Evolutionary conservation across 1,284 basidiomycete species (phyloP), one percentile per base, ranked within the genome.

Genomic region (Tremellales sp.): DNA sequence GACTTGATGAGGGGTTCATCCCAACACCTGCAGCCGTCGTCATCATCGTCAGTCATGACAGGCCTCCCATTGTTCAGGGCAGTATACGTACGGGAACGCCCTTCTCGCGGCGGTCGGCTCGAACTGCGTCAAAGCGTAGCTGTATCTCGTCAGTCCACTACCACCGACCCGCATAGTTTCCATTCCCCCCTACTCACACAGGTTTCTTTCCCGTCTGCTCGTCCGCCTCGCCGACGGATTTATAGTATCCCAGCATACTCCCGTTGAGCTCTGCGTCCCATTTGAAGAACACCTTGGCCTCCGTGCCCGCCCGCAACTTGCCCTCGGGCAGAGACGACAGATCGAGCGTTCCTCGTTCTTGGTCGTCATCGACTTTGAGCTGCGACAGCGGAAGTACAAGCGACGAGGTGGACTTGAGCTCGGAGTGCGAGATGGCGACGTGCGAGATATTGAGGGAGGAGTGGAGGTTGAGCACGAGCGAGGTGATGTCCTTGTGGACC

Each of bases 1-100:
- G 92, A 86, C 72, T 97, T 97, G 63, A 95, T 78, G 19, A 83
- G 78, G 21, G 94, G 94, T 70, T 97, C 92, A 68, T 97, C 94
- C 87, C 88, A 97, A 57, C 75, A 76, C 3, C 77, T 77, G 57
- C 70, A 73, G 18, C 70, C 73, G 19, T 68, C 59, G 35, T 40
- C 38, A 46, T 39, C 40, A 24, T 51, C 45, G 1, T n/a, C n/a
- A n/a, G n/a, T n/a, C n/a, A n/a, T n/a, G n/a, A n/a, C n/a, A n/a
- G n/a, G n/a, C n/a, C n/a, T n/a, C n/a, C 18, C 10, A 38, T 32
- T n/a, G 19, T 12, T 26, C 7, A 45, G 27, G 25, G 16, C 10
- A 33, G 25, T 85, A 24, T 6, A 51, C 63, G 56, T 39, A 66
- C 47, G 88, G 88, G 71, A 90, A 87, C 9, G 85, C 84, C 43